phyloP scores from a whole-genome alignment of 2,329 filamentous ascomycete genomes.

The Botryotinia calthae region DNA sequence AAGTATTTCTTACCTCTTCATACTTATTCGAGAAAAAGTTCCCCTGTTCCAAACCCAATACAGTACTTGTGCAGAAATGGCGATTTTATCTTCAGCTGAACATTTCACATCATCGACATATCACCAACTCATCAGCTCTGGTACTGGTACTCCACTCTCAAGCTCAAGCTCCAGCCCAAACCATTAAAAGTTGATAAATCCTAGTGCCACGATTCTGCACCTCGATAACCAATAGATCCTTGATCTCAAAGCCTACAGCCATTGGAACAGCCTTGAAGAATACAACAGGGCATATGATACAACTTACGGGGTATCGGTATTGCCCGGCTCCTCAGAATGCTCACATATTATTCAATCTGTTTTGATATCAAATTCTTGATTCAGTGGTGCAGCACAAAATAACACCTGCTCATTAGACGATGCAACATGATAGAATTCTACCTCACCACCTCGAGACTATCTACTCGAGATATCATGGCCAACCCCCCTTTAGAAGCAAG shows the following conservation, averaged over 20 bases:
- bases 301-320: neutral
- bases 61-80: neutral
- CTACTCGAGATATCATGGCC: neutral
- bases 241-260: neutral
- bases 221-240: neutral
- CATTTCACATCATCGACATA: neutral
- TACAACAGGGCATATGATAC: conserved; percentile 1
- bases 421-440: conserved; percentile 1
- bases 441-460: neutral
- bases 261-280: conserved; percentile 1
- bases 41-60: neutral
- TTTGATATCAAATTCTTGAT: neutral
- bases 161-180: neutral
- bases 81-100: neutral
- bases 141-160: neutral
- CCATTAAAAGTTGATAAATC: neutral
- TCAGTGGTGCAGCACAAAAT: neutral
- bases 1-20: neutral
- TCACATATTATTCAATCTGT: neutral
- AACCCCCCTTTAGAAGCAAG: neutral
- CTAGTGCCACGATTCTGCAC: neutral
- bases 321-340: neutral
- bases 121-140: conserved; percentile 9
- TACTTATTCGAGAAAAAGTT: neutral
- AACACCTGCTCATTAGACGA: neutral